These are phyloP conservation scores for Glaciozyma martinii DNA, from an alignment of 768 basidiomycete genomes.

Conservation along the genomic window DNA sequence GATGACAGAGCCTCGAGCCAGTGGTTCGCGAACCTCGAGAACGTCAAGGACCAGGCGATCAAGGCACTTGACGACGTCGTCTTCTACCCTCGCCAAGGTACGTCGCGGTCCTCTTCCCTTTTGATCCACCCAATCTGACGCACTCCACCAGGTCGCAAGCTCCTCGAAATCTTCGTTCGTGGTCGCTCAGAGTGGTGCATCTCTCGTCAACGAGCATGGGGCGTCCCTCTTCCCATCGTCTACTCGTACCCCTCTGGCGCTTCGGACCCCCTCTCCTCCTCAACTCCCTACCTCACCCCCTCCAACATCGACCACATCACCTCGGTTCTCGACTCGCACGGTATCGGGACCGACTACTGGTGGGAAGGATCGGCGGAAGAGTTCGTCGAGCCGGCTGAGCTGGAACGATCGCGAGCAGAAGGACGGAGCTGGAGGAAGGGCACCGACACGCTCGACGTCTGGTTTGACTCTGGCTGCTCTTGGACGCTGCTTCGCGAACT, in stretches of 20 bases:
- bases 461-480: conserved; percentile 94
- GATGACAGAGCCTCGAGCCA: conserved; percentile 72
- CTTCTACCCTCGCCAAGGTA: conserved; percentile 71
- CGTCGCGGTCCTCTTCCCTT: conserved; percentile 34
- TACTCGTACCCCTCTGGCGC: conserved; percentile 39
- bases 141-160: conserved; percentile 58
- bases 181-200: conserved; percentile 98
- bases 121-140: not conserved
- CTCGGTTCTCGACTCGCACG: conserved; percentile 58
- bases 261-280: not conserved
- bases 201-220: conserved; percentile 94
- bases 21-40: conserved; percentile 90
- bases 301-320: conserved; percentile 67
- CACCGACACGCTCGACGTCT: conserved; percentile 95
- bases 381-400: conserved; percentile 58
- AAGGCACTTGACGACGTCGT: conserved; percentile 57
- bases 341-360: conserved; percentile 77
- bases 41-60: conserved; percentile 69
- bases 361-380: conserved; percentile 78
- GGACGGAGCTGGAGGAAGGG: conserved; percentile 63
- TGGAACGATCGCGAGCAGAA: conserved; percentile 40
- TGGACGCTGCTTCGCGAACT: conserved; percentile 64
- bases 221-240: conserved; percentile 87
- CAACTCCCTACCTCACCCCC: conserved; percentile 52
- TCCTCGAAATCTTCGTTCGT: conserved; percentile 75